Percentiles rank a stretch among this genome's conserved stretches.
Evolutionary conservation across 2,329 filamentous ascomycete species (phyloP).

Genomic region (Aspergillus nomiae): DNA sequence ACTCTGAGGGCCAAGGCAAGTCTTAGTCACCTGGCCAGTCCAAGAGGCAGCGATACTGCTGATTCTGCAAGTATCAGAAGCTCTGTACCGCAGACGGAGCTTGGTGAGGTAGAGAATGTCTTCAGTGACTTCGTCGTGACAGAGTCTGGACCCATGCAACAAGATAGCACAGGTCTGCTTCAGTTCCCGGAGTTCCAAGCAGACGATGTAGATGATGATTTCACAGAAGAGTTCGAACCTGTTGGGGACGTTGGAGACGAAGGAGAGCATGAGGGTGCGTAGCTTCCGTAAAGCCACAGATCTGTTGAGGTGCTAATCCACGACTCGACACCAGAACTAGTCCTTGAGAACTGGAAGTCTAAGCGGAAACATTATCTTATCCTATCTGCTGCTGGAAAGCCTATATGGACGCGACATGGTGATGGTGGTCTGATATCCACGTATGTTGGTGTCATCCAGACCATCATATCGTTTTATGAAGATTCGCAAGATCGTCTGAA

Average conservation of each 20-base stretch:
- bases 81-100: constrained; percentile 56
- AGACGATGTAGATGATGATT: constrained; percentile 64
- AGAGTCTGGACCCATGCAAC: constrained; percentile 41
- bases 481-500: constrained; percentile 73
- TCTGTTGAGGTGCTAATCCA: constrained; percentile 13
- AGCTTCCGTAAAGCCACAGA: neutral
- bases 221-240: constrained; percentile 74
- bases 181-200: constrained; percentile 38
- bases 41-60: constrained; percentile 52
- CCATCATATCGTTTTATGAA: constrained; percentile 96
- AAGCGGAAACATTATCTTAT: constrained; percentile 98
- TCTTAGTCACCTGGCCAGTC: constrained; percentile 46
- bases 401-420: constrained; percentile 94
- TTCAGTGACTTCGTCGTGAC: constrained; percentile 67
- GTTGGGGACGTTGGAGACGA: constrained; percentile 62
- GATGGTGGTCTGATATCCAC: constrained; percentile 87
- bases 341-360: constrained; percentile 77
- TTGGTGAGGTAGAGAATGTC: constrained; percentile 78
- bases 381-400: constrained; percentile 92
- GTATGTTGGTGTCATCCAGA: constrained; percentile 93
- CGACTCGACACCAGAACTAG: constrained; percentile 29
- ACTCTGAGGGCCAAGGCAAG: constrained; percentile 38
- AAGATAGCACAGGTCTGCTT: constrained; percentile 36
- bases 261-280: constrained; percentile 58
- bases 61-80: constrained; percentile 55